Conservation (phyloP, 805 yeast species). For the Tetrapisispora taiwanensis region DNA sequence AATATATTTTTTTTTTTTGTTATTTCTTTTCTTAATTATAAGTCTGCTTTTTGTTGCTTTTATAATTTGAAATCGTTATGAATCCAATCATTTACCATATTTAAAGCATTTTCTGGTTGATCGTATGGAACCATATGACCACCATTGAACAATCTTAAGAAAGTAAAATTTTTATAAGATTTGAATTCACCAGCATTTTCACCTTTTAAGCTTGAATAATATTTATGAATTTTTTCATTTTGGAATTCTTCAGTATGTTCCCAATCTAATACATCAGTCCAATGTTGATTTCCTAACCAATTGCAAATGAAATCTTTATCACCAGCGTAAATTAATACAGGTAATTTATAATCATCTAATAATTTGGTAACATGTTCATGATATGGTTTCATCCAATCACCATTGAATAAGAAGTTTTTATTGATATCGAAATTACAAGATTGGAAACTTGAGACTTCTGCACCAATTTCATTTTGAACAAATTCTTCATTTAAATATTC, state of each 20-base stretch:
- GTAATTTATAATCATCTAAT: conserved; percentile 48
- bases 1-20: too few relatives aligned
- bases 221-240: conserved; percentile 33
- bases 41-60: background rate
- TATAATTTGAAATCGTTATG: conserved; percentile 9
- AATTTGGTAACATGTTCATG: conserved; percentile 63
- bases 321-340: conserved; percentile 87
- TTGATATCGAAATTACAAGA: conserved; percentile 72
- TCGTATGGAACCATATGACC: conserved; percentile 93
- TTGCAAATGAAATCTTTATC: conserved; percentile 88
- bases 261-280: conserved; percentile 68
- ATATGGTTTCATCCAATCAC: conserved; percentile 90
- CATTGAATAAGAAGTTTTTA: conserved; percentile 71
- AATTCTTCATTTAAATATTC: conserved; percentile 65
- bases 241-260: conserved; percentile 41
- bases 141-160: conserved; percentile 67
- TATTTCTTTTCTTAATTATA: too few relatives aligned
- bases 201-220: conserved; percentile 31
- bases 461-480: conserved; percentile 79
- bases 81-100: conserved; percentile 70
- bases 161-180: conserved; percentile 60
- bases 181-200: conserved; percentile 62
- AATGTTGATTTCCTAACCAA: conserved; percentile 84
- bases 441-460: conserved; percentile 70
- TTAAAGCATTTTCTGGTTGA: conserved; percentile 64